phyloP scores from a whole-genome alignment of 2,329 filamentous ascomycete genomes.

The Colletotrichum liriopes region DNA sequence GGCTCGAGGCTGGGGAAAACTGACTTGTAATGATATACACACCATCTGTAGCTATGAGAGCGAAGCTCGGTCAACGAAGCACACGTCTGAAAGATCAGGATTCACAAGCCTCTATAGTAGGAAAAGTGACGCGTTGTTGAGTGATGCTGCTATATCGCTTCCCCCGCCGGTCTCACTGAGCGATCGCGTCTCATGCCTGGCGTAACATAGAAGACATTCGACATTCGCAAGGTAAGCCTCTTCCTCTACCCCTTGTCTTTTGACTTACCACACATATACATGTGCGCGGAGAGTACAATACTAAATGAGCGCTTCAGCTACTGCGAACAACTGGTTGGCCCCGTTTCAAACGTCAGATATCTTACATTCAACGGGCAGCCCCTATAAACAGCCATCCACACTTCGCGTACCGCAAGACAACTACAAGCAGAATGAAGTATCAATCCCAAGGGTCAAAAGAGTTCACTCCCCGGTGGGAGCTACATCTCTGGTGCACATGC shows the following conservation, averaged over 20 bases:
- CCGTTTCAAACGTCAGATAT: neutral
- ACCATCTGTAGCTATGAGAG: slow-evolving; percentile 39
- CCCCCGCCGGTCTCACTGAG: neutral
- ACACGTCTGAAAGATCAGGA: slow-evolving; percentile 28
- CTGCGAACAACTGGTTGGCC: fast-evolving
- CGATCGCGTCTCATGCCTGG: neutral
- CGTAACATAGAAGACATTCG: neutral
- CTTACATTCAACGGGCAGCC: neutral
- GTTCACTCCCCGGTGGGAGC: slow-evolving; percentile 6
- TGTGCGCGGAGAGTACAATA: neutral
- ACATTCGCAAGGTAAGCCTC: neutral
- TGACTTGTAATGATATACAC: slow-evolving; percentile 42
- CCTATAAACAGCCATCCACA: neutral
- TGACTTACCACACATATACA: too few relatives aligned
- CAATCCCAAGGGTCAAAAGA: neutral
- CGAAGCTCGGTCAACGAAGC: slow-evolving; percentile 39
- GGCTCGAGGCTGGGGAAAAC: slow-evolving; percentile 14
- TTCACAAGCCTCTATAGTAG: neutral
- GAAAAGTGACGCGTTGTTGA: too few relatives aligned
- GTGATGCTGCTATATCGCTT: too few relatives aligned
- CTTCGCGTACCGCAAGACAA: neutral
- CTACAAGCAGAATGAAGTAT: neutral
- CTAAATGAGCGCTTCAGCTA: too few relatives aligned
- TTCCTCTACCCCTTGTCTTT: too few relatives aligned
- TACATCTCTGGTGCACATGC: neutral